These are phyloP conservation scores for Claviceps africana DNA, from an alignment of 2,329 filamentous ascomycete species.

Conservation along the genomic window DNA sequence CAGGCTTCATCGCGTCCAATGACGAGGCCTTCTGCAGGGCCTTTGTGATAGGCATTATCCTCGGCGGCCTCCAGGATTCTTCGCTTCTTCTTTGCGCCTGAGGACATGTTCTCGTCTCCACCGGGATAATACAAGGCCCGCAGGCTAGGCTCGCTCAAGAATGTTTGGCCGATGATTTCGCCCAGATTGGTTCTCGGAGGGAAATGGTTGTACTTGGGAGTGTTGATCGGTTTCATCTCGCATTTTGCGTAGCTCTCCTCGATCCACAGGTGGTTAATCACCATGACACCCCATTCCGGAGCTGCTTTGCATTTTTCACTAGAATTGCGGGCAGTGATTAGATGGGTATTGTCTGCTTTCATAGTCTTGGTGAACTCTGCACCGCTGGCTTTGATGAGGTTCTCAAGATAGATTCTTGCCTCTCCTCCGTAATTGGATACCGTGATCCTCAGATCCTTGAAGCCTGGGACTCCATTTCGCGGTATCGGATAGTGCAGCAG, in stretches of 20 bases:
- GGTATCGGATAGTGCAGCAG: conserved; percentile 85
- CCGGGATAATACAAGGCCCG: conserved; percentile 58
- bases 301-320: conserved; percentile 93
- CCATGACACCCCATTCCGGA: conserved; percentile 77
- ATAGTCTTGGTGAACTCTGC: conserved; percentile 89
- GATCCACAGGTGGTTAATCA: conserved; percentile 92
- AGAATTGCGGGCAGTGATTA: conserved; percentile 76
- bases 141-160: conserved; percentile 51
- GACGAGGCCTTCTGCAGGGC: conserved; percentile 32
- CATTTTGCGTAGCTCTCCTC: conserved; percentile 95
- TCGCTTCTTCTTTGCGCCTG: conserved; percentile 32
- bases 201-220: conserved; percentile 71
- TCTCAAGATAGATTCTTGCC: conserved; percentile 83
- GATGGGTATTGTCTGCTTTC: conserved; percentile 88
- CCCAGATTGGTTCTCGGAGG: conserved; percentile 80
- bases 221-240: conserved; percentile 56
- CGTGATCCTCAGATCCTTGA: conserved; percentile 64
- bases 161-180: conserved; percentile 83
- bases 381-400: conserved; percentile 70
- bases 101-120: conserved; percentile 30
- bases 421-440: conserved; percentile 95
- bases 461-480: conserved; percentile 62
- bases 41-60: conserved; percentile 34
- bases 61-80: conserved; percentile 35
- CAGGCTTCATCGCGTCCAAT: conserved; percentile 28